Evolutionary conservation across 139 green algal species (phyloP).

Genomic region (Ulvella scutata): DNA sequence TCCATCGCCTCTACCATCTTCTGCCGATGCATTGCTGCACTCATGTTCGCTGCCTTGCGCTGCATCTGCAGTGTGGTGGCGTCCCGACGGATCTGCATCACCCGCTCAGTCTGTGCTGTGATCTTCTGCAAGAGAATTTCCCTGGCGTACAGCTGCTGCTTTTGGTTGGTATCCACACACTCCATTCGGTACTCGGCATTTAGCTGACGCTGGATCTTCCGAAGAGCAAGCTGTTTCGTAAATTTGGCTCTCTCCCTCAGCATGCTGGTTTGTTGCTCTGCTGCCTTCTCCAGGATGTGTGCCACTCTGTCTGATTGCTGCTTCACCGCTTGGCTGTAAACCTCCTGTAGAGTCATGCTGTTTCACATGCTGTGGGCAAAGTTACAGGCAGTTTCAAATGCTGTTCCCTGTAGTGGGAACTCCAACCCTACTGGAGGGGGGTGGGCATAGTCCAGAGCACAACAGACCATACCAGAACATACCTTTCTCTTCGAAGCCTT

Average conservation of each 20-base stretch:
- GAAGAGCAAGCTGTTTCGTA: neutral
- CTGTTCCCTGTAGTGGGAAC: neutral
- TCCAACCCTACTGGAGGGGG: too few species aligned
- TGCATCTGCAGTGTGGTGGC: neutral
- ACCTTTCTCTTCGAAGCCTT: neutral
- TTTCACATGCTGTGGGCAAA: too few species aligned
- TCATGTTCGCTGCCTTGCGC: neutral
- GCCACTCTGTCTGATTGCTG: neutral
- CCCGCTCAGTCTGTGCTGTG: neutral
- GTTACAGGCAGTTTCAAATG: neutral
- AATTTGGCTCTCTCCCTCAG: neutral
- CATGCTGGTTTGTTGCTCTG: neutral
- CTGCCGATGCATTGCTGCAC: neutral
- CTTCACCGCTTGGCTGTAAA: neutral
- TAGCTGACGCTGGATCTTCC: neutral
- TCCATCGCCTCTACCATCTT: conserved; percentile 1
- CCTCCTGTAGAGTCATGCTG: neutral
- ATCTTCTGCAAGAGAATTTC: neutral
- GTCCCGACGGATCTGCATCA: neutral
- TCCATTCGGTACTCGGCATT: neutral
- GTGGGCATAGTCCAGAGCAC: too few species aligned
- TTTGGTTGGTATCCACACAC: neutral
- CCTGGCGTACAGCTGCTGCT: neutral
- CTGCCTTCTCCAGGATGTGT: neutral
- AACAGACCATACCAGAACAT: neutral